Base-by-base conservation (phyloP, 495 filamentous ascomycete genomes). In the Cairneyella variabilis region DNA sequence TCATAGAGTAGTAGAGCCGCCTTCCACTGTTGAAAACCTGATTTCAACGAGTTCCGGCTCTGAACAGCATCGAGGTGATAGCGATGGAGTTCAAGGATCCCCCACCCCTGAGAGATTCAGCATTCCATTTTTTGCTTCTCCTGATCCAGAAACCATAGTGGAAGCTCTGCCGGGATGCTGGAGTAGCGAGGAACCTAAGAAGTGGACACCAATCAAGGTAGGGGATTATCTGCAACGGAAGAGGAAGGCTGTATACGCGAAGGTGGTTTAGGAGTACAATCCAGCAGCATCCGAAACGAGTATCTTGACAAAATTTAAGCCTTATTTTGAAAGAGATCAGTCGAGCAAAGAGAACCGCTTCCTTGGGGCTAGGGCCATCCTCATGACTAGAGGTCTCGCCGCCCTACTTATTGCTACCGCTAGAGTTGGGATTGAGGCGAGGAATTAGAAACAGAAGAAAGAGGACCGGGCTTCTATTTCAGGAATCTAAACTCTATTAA, bases 121-220 rank as follows among this genome's bases (percentile, higher is more conserved):
- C 12, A 83, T 84, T 56, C 78, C 79, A 2, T 84, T 77, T 61
- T 85, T 83, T 51, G 64, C 80, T 41, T 64, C 70, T 20, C 75
- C 78, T 0, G 76, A 84, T 56, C 66, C 69, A 26, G 69, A 76
- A 17, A 64, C 69, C 21, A 57, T 83, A 8, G 76, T 85, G 48
- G 74, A 81, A 55, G 79, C 77, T 48, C 65, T 83, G 44, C 73
- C 78, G 1, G 74, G 74, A 18, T 80, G 75, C 55, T 55, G 56
- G 2, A 53, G 60, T 12, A 43, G 53, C 52, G 38, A 41, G 11
- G 38, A 9, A 20, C 38, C 38, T 9, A 41, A 41, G 38, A 60
- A 30, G 40, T 34, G 30, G 30, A 72, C 56, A 59, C 70, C 46
- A 12, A 64, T 72, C n/a, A 77, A 74, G 7, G 38, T 20, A 20